These are phyloP conservation scores for Talaromyces sp. DNA, from an alignment of 2,329 filamentous ascomycete genomes.

Conservation along the genomic window DNA sequence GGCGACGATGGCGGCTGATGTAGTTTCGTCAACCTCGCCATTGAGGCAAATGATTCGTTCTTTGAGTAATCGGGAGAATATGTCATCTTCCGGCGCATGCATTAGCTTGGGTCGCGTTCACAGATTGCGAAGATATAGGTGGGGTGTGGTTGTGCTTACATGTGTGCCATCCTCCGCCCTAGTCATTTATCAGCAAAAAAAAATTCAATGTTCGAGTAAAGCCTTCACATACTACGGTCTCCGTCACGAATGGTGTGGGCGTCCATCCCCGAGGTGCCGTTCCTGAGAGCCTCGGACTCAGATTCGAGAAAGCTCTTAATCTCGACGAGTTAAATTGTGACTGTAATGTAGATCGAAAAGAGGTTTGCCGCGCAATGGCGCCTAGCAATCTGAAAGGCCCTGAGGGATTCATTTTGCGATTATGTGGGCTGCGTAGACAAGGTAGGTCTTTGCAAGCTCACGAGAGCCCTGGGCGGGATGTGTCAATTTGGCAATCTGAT, in stretches of 20 bases:
- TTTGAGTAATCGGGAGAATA: slow-evolving; percentile 76
- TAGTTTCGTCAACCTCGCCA: slow-evolving; percentile 81
- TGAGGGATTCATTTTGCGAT: neutral
- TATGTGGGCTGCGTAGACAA: neutral
- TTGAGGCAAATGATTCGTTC: slow-evolving; percentile 95
- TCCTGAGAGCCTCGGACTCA: slow-evolving; percentile 1
- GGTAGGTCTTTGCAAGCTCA: slow-evolving; percentile 6
- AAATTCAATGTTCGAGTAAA: neutral
- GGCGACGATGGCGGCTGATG: slow-evolving; percentile 90
- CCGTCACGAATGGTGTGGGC: slow-evolving; percentile 54
- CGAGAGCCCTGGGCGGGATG: neutral
- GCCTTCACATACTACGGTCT: slow-evolving; percentile 49
- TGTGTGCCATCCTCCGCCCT: slow-evolving; percentile 75
- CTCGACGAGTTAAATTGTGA: neutral
- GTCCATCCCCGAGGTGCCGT: slow-evolving; percentile 41
- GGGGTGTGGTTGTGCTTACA: slow-evolving; percentile 52
- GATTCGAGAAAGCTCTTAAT: slow-evolving; percentile 9
- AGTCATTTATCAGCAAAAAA: neutral
- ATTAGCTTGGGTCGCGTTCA: slow-evolving; percentile 17
- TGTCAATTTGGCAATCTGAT: neutral
- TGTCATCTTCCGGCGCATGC: slow-evolving; percentile 58
- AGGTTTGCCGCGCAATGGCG: neutral
- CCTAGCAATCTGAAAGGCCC: neutral
- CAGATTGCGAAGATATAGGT: neutral
- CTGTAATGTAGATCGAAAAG: neutral